Conservation (phyloP, 2,329 filamentous ascomycete species). For the Rhinocladiella mackenziei region DNA sequence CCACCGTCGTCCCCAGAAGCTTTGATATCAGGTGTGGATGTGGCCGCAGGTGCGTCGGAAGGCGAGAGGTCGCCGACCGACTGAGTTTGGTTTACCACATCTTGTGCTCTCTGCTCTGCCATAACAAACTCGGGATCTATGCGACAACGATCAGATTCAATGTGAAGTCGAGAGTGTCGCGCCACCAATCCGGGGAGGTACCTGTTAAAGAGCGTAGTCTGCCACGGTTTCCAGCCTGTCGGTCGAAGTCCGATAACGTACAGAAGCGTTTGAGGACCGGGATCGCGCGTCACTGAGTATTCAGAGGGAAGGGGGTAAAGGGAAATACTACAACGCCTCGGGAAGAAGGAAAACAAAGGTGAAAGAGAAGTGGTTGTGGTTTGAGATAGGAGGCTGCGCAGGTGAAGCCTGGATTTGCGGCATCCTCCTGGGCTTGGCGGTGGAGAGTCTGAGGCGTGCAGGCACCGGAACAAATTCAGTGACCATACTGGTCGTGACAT, state of each 20-base stretch:
- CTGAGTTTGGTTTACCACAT: conserved; percentile 69
- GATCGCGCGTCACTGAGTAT: neutral
- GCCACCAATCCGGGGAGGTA: conserved; percentile 9
- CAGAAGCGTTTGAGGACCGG: conserved; percentile 10
- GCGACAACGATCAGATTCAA: conserved; percentile 33
- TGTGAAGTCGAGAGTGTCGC: neutral
- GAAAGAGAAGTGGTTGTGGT: conserved; percentile 18
- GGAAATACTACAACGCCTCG: conserved; percentile 12
- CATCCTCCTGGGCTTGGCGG: conserved; percentile 11
- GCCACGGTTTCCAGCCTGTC: conserved; percentile 25
- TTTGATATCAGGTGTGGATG: conserved; percentile 47
- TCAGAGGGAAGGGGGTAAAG: conserved; percentile 3
- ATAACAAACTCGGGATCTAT: conserved; percentile 62
- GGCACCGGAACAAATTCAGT: too few relatives aligned
- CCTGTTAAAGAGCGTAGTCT: conserved; percentile 23
- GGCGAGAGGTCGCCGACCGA: conserved; percentile 61
- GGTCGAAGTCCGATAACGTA: conserved; percentile 12
- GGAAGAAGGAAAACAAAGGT: conserved; percentile 13
- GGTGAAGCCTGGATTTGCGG: conserved; percentile 11
- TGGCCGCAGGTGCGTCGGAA: conserved; percentile 63
- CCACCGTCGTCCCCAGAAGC: conserved; percentile 21
- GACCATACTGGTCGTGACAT: too few relatives aligned
- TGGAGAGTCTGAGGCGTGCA: too few relatives aligned
- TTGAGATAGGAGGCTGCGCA: conserved; percentile 24
- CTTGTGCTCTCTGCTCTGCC: conserved; percentile 66